Conservation (phyloP, 768 basidiomycete species). For the Termitomyces sp. region DNA sequence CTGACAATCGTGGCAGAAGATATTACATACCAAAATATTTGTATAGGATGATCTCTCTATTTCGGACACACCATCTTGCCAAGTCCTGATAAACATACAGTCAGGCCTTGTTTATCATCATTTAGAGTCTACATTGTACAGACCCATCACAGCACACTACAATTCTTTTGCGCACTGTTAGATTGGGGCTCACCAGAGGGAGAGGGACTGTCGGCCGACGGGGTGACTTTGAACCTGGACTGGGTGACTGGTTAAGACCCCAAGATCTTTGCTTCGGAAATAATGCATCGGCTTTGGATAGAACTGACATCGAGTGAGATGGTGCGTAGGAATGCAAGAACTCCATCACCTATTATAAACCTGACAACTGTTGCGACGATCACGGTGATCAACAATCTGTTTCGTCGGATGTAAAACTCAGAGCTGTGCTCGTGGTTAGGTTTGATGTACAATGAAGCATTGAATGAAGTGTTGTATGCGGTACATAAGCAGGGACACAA, state of each 20-base stretch:
- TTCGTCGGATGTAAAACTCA: neutral
- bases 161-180: constrained; percentile 49
- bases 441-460: too few species aligned
- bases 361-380: constrained; percentile 2
- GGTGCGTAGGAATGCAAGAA: neutral
- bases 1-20: neutral
- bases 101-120: neutral
- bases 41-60: constrained; percentile 47
- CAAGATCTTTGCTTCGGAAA: neutral
- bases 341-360: neutral
- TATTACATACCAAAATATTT: constrained; percentile 48
- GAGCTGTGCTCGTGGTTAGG: too few species aligned
- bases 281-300: constrained; percentile 2
- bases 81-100: constrained; percentile 44
- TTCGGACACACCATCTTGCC: constrained; percentile 61
- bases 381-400: constrained; percentile 5
- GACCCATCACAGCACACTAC: constrained; percentile 78
- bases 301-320: constrained; percentile 7
- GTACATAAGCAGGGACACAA: too few species aligned
- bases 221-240: constrained; percentile 18
- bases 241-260: neutral
- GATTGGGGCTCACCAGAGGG: constrained; percentile 15
- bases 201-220: constrained; percentile 33
- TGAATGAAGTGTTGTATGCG: too few species aligned
- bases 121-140: constrained; percentile 17